A percentile compares a stretch with the other conserved stretches of the same genome.
Evolutionary conservation across 345 rosid species (phyloP).

Genomic region (Eutrema heterophyllum): DNA sequence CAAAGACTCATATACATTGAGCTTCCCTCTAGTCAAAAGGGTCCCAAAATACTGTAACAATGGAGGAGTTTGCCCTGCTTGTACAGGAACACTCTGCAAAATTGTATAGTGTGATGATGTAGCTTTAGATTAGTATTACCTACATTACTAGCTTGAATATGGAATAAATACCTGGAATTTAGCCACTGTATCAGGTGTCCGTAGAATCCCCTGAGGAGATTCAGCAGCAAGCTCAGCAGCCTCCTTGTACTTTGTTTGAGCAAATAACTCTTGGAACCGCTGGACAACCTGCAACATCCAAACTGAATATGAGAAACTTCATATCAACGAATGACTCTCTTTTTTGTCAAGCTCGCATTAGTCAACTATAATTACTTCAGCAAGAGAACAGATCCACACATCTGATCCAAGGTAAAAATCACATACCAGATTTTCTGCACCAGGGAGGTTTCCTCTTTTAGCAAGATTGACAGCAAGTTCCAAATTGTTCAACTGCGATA

Average conservation of each 20-base stretch:
- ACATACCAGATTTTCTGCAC: conserved; percentile 96
- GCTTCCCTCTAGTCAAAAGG: conserved; percentile 95
- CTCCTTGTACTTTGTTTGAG: conserved; percentile 98
- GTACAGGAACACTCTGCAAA: conserved; percentile 97
- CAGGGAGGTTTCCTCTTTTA: conserved; percentile 99
- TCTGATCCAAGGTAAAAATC: conserved; percentile 18
- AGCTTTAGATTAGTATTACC: conserved; percentile 13
- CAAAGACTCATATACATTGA: conserved; percentile 93
- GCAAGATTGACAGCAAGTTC: conserved; percentile 99
- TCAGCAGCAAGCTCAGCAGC: conserved; percentile 99
- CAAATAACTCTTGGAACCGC: conserved; percentile 96
- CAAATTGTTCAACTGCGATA: conserved; percentile 83
- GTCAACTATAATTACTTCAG: not conserved
- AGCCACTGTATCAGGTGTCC: conserved; percentile 97
- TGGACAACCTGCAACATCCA: conserved; percentile 80
- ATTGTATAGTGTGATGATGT: not conserved
- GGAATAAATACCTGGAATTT: conserved; percentile 81
- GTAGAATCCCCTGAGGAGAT: conserved; percentile 95
- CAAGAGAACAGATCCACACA: conserved; percentile 6
- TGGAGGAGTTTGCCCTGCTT: conserved; percentile 99
- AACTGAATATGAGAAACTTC: conserved; percentile 12
- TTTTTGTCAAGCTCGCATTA: not conserved
- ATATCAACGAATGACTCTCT: not conserved
- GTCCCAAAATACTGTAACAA: conserved; percentile 98
- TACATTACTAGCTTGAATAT: not conserved